phyloP scores from a whole-genome alignment of 305 asterid genomes.

The Rubia tinctorum region DNA sequence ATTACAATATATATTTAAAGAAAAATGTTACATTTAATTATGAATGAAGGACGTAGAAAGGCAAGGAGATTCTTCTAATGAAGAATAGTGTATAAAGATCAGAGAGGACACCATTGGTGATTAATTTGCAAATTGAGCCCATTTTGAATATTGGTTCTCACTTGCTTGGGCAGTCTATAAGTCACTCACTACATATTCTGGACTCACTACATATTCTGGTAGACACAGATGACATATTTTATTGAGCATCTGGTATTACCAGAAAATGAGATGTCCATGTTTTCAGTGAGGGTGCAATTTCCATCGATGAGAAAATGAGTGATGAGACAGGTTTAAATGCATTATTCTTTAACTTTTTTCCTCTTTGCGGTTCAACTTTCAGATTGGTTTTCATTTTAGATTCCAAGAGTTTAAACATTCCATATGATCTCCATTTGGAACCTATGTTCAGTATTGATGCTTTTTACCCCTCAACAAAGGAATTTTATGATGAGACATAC shows the following conservation, averaged over 20 bases:
- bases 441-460: not conserved
- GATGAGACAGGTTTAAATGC: not conserved
- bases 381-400: too few species aligned
- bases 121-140: not conserved
- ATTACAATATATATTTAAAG: not conserved
- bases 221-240: not conserved
- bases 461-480: too few species aligned
- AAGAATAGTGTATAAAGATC: not conserved
- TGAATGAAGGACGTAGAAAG: not conserved
- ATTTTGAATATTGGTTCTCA: not conserved
- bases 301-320: not conserved
- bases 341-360: not conserved
- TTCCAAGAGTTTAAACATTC: not conserved
- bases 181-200: not conserved
- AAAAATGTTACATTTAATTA: too few species aligned
- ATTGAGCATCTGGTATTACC: not conserved
- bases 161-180: too few species aligned
- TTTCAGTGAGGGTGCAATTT: not conserved
- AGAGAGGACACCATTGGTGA: not conserved
- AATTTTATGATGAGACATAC: too few species aligned
- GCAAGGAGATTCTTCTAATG: not conserved
- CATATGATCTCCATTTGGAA: not conserved
- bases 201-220: not conserved
- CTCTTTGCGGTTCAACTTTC: not conserved
- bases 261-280: not conserved